Base-by-base conservation (phyloP, 1,139 yeast species). In the Yamadazyma mexicana region DNA sequence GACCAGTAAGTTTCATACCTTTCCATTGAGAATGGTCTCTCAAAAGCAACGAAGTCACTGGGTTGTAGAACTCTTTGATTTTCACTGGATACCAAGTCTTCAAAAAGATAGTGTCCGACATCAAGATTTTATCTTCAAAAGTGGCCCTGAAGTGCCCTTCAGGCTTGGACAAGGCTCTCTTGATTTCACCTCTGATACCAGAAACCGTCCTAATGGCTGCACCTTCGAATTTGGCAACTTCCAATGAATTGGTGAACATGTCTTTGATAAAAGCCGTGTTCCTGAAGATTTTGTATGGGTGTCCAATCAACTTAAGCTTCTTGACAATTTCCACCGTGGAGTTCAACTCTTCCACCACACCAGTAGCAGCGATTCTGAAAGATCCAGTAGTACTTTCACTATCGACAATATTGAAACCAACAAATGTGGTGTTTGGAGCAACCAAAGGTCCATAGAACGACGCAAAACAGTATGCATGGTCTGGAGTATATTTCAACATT, bases 131-230 rank as follows among this genome's bases (percentile, higher is more conserved):
- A 61, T 94, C 99, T 63, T 94, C 99, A 63, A 94, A 94, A 1
- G 98, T 83, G n/a, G 98, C 98, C 61, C 99, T 79, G 71, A 78
- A 94, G 60, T 87, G 83, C n/a, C 99, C 99, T 44, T 91, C 98
- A 0, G 98, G 97, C 51, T 86, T 86, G 6, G 96, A 79, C 47
- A 94, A 71, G 0, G 98, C 98, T 50, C 97, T 77, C 60, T 94
- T 94, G 52, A 94, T 91, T 62, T 94, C 98, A 61, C 99, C 99
- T 54, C 98, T 73, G 44, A 94, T 88, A 42, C 99, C 98, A 3
- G 96, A 87, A 5, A 94, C 98, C 0, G 98, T 92, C 62, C 91
- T 83, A 56, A 94, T 87, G 31, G 91, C 83, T 0, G 98, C 98
- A 42, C 99, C 99, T 69, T 94, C 98, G 58, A 94, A 94, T 60